phyloP scores from a whole-genome alignment of 2,329 filamentous ascomycete genomes.

The Colletotrichum graminicola region DNA sequence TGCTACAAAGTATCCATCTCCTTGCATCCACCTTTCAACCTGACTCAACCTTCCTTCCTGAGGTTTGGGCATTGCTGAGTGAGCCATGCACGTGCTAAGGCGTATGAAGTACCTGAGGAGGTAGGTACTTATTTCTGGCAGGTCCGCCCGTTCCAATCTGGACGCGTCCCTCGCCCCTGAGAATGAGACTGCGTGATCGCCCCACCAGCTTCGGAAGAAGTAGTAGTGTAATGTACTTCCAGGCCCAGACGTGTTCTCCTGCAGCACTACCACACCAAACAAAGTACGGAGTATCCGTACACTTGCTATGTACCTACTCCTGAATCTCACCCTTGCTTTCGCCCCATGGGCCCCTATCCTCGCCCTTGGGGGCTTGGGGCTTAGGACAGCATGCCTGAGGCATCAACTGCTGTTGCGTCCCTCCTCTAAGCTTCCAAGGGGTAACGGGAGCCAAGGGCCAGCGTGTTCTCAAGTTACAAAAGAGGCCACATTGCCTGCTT shows the following conservation, averaged over 20 bases:
- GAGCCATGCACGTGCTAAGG: background rate
- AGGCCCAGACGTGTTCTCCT: background rate
- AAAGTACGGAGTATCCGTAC: too few relatives aligned
- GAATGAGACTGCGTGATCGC: constrained; percentile 31
- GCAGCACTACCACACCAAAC: constrained; percentile 3
- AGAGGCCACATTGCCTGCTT: constrained; percentile 43
- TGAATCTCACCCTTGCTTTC: constrained; percentile 15
- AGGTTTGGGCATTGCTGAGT: background rate
- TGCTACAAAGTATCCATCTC: background rate
- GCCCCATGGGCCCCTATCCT: constrained; percentile 2
- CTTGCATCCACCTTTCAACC: constrained; percentile 13
- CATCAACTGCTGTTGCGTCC: background rate
- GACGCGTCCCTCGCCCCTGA: background rate
- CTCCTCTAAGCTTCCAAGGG: too few relatives aligned
- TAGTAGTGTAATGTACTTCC: too few relatives aligned
- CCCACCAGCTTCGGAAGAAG: constrained; percentile 6
- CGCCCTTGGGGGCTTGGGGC: background rate
- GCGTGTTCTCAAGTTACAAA: constrained; percentile 43
- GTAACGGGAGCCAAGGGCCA: constrained; percentile 26
- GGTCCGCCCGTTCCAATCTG: background rate
- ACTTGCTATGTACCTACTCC: constrained; percentile 13
- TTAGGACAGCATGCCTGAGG: constrained; percentile 27
- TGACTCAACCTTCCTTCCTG: background rate
- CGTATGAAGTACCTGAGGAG: background rate
- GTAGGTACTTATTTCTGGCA: background rate